phyloP scores from a whole-genome alignment of 2,329 filamentous ascomycete genomes.

The Albophoma yamanashiensis region DNA sequence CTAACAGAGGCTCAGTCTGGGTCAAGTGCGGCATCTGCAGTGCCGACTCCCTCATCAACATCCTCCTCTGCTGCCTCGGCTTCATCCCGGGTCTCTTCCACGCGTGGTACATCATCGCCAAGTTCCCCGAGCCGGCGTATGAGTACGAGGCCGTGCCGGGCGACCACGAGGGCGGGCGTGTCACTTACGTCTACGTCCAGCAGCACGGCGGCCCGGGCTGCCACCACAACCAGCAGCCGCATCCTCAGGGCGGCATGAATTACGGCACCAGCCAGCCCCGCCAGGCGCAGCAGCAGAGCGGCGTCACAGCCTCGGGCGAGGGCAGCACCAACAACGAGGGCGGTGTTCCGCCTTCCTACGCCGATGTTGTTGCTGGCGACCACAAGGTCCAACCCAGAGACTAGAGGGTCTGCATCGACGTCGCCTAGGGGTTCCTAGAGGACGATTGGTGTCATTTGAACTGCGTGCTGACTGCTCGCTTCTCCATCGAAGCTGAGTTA shows the following conservation, averaged over 20 bases:
- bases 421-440: too few species aligned
- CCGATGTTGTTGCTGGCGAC: constrained; percentile 81
- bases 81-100: constrained; percentile 83
- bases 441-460: background rate
- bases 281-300: constrained; percentile 15
- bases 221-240: constrained; percentile 5
- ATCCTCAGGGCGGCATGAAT: constrained; percentile 17
- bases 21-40: constrained; percentile 91
- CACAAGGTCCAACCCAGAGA: constrained; percentile 66
- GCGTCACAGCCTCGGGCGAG: constrained; percentile 26
- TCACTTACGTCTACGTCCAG: constrained; percentile 72
- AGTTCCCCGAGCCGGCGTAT: constrained; percentile 66
- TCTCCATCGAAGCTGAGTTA: background rate
- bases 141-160: constrained; percentile 58
- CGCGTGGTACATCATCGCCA: constrained; percentile 95
- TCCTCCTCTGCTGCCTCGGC: constrained; percentile 73
- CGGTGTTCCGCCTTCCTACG: constrained; percentile 68
- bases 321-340: constrained; percentile 28
- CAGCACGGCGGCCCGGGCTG: constrained; percentile 20
- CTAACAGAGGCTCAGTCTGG: constrained; percentile 58
- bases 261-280: constrained; percentile 17
- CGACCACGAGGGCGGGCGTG: constrained; percentile 43
- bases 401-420: constrained; percentile 6
- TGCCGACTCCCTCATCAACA: constrained; percentile 88
- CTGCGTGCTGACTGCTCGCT: background rate